phyloP scores from a whole-genome alignment of 129 eudicot genomes.

The Dittrichia graveolens region DNA sequence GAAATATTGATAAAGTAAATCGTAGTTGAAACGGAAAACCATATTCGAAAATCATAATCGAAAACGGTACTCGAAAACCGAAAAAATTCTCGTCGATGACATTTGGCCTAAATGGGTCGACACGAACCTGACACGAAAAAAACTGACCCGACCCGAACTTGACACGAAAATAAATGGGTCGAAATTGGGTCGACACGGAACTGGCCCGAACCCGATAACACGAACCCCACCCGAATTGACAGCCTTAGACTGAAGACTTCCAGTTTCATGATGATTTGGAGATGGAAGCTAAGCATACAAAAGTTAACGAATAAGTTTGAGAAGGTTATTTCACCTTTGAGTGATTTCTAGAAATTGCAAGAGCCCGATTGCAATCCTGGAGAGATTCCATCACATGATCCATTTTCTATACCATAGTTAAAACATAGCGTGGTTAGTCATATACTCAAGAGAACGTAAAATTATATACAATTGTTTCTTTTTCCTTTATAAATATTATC shows the following conservation, averaged over 20 bases:
- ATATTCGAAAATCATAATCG: too few species aligned
- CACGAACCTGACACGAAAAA: too few species aligned
- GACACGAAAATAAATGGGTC: too few species aligned
- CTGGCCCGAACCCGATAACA: too few species aligned
- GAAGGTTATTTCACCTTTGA: conserved; percentile 63
- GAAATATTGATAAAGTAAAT: too few species aligned
- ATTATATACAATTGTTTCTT: background rate
- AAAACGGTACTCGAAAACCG: too few species aligned
- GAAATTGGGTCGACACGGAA: too few species aligned
- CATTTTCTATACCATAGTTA: conserved; percentile 54
- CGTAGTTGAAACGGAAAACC: too few species aligned
- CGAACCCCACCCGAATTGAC: too few species aligned
- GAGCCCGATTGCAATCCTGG: conserved; percentile 78
- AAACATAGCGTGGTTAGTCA: conserved; percentile 13
- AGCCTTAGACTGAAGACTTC: conserved; percentile 1
- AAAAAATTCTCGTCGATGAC: too few species aligned
- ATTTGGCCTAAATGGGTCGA: too few species aligned
- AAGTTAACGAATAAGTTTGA: conserved; percentile 20
- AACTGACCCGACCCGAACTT: too few species aligned
- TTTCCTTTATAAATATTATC: background rate
- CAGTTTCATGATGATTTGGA: background rate
- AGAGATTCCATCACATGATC: conserved; percentile 62
- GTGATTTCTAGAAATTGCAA: conserved; percentile 51
- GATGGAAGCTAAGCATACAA: conserved; percentile 10
- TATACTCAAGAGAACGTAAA: background rate